Evolutionary conservation across 495 filamentous ascomycete species (phyloP).

Genomic region (Xylaria acuta): DNA sequence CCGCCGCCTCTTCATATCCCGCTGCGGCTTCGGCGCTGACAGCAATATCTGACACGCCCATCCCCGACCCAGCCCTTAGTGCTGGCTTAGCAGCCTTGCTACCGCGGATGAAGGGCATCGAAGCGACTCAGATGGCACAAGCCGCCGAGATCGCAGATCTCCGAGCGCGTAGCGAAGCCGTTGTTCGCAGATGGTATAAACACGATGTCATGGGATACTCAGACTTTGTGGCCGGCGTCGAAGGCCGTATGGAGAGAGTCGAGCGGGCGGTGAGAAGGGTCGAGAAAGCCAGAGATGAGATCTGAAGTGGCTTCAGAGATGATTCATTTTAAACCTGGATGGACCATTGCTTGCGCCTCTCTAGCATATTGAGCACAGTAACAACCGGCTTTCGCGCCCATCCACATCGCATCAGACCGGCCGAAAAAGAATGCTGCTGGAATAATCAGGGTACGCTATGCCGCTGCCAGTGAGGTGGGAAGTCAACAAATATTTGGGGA

Average conservation of each 20-base stretch:
- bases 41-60: constrained; percentile 74
- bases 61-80: constrained; percentile 74
- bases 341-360: background rate
- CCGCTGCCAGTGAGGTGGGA: background rate
- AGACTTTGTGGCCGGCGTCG: constrained; percentile 75
- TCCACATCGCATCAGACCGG: background rate
- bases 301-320: constrained; percentile 25
- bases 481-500: background rate
- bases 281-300: constrained; percentile 51
- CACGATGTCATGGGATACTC: constrained; percentile 70
- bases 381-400: background rate
- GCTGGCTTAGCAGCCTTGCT: constrained; percentile 69
- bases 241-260: constrained; percentile 69
- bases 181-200: constrained; percentile 85
- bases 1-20: constrained; percentile 75
- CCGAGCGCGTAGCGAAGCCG: constrained; percentile 70
- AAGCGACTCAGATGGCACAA: constrained; percentile 72
- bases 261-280: constrained; percentile 69
- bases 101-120: constrained; percentile 72
- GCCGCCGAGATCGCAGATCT: constrained; percentile 74
- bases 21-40: constrained; percentile 78
- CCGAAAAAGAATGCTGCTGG: background rate
- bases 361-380: background rate
- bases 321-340: background rate
- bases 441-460: background rate